Evolutionary conservation across 2,329 filamentous ascomycete species (phyloP), one percentile per base, ranked within the genome.

Genomic region (Thelonectria rubi): DNA sequence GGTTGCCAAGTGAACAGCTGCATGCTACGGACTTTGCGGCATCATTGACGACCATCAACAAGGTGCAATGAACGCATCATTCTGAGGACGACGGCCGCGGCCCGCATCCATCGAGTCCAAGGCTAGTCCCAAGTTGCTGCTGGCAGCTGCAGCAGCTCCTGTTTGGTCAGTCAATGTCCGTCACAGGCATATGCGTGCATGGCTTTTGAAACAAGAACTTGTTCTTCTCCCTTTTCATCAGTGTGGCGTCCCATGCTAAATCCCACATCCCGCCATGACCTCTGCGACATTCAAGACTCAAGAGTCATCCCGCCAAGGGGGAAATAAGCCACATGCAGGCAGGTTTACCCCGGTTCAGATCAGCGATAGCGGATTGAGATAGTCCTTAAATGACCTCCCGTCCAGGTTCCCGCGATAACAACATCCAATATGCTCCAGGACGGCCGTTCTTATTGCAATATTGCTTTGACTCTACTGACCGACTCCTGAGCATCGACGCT

Each of bases 321-420:
- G 26, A 8, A 30, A 30, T 6, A 42, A 42, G 39, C 9, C 3
- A 42, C 17, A 20, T 54, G 57, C 50, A 51, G 48, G 55, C 59
- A 21, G 20, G 12, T 20, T 50, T 40, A 55, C 56, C 62, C 62
- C 48, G 47, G 45, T 40, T 54, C 58, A 52, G 60, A 69, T 69
- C 67, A 56, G 52, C 60, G 53, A 65, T 63, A 49, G 57, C 53
- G 54, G 58, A 58, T 58, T 39, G 32, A 62, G 45, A 52, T 47
- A 60, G 47, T 55, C 58, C 54, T 62, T 49, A 55, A 69, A 66
- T 53, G 30, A 60, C 39, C 50, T 20, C 32, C 37, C 30, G 39
- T 42, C 21, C 52, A 26, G 46, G 54, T 53, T 48, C 39, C 24
- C 42, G 34, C 26, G 51, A 59, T 48, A 58, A 58, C 40, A 9